Evolutionary conservation across 2,329 filamentous ascomycete genomes (phyloP).

Genomic region (Sclerotinia minor): DNA sequence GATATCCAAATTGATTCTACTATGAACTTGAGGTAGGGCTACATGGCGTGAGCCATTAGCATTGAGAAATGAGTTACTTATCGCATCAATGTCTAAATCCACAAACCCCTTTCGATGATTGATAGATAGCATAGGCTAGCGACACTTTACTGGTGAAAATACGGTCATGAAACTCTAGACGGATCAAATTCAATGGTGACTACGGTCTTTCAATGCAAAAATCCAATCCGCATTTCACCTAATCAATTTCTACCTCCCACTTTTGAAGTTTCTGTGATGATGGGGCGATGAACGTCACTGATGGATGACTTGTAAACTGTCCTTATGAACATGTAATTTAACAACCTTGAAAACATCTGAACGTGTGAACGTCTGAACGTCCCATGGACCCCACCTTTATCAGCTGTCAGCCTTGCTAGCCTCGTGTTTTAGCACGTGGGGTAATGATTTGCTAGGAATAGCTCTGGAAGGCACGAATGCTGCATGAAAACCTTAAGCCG

Average conservation of each 20-base stretch:
- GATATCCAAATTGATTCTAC: conserved; percentile 9
- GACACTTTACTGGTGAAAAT: background rate
- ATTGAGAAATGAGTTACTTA: background rate
- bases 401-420: conserved; percentile 14
- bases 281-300: background rate
- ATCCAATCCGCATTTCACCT: background rate
- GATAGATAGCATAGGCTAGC: background rate
- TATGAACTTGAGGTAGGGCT: background rate
- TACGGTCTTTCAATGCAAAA: background rate
- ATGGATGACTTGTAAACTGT: background rate
- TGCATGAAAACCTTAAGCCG: background rate
- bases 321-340: background rate
- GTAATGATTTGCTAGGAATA: conserved; percentile 15
- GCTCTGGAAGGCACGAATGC: background rate
- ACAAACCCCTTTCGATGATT: background rate
- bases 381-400: conserved; percentile 1
- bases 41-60: background rate
- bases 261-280: background rate
- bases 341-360: no score
- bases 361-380: background rate
- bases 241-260: background rate
- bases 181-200: background rate
- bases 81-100: background rate
- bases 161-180: background rate
- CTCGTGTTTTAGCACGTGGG: conserved; percentile 13